Evolutionary conservation across 176 grass and related monocot genomes (phyloP).

Genomic region (Canna indica): DNA sequence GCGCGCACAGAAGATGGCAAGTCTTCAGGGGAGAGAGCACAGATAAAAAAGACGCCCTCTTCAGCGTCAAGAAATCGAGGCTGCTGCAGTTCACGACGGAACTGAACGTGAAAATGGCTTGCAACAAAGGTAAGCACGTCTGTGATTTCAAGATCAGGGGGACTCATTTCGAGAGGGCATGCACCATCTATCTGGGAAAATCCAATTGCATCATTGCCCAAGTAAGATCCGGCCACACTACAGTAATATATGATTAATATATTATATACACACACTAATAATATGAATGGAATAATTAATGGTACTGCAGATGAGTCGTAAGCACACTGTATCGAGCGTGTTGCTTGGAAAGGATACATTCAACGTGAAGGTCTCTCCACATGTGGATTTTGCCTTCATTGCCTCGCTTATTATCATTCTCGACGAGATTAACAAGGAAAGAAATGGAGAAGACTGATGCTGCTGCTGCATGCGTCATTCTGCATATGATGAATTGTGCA

Average conservation of each 20-base stretch:
- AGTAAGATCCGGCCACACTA: neutral
- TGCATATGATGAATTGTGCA: too few species aligned
- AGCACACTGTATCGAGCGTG: conserved; percentile 38
- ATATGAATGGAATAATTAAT: too few species aligned
- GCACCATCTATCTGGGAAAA: neutral
- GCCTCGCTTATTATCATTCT: conserved; percentile 61
- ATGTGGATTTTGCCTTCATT: conserved; percentile 69
- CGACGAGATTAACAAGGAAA: conserved; percentile 33
- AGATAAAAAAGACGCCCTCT: conserved; percentile 27
- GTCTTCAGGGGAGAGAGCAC: conserved; percentile 44
- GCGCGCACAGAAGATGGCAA: conserved; percentile 18
- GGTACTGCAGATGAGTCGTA: conserved; percentile 43
- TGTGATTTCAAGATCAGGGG: conserved; percentile 12
- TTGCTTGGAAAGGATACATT: conserved; percentile 47
- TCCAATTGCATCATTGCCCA: neutral
- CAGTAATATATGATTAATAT: too few species aligned
- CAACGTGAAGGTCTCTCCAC: conserved; percentile 41
- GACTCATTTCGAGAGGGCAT: neutral
- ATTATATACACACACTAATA: too few species aligned
- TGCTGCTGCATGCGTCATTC: too few species aligned
- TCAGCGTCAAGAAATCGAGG: conserved; percentile 23
- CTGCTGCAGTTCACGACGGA: neutral
- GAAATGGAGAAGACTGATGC: neutral
- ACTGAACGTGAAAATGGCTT: neutral
- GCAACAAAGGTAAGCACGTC: neutral